These are phyloP conservation scores for Rhypophila decipiens DNA, from an alignment of 495 filamentous ascomycete genomes.

Conservation along the genomic window DNA sequence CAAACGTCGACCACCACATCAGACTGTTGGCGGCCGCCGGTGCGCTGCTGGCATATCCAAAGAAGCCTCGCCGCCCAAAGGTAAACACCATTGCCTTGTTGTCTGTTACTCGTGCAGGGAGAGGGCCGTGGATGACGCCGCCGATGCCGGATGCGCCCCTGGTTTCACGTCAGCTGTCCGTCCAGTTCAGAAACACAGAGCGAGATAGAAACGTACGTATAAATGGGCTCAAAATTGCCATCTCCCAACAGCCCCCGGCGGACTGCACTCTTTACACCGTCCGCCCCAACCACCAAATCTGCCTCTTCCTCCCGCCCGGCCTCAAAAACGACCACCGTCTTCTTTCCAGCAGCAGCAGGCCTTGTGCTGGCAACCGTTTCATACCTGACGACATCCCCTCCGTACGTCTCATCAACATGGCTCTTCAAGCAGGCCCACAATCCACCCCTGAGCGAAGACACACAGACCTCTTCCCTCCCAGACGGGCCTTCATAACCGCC, in stretches of 20 bases:
- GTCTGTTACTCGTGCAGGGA: conserved; percentile 16
- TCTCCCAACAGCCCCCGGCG: conserved; percentile 39
- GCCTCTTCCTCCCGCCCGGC: conserved; percentile 32
- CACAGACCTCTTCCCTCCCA: conserved; percentile 8
- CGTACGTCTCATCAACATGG: neutral
- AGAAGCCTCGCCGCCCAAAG: conserved; percentile 51
- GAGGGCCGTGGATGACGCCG: conserved; percentile 39
- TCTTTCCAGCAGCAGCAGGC: conserved; percentile 23
- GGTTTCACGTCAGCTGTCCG: neutral
- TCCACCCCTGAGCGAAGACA: conserved; percentile 4
- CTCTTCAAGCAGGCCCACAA: conserved; percentile 9
- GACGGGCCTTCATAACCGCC: conserved; percentile 7
- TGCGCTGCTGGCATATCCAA: conserved; percentile 45
- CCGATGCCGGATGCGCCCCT: conserved; percentile 47
- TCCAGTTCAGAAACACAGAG: neutral
- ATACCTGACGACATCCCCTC: conserved; percentile 5
- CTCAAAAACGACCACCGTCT: conserved; percentile 21
- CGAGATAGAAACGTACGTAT: conserved; percentile 15
- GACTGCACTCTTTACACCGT: conserved; percentile 50
- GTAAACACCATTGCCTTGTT: conserved; percentile 46
- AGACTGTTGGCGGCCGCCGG: conserved; percentile 30
- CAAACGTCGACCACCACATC: conserved; percentile 47
- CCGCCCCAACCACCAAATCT: conserved; percentile 55
- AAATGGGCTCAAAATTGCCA: conserved; percentile 12
- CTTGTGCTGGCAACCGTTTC: conserved; percentile 3